phyloP scores from a whole-genome alignment of 2,329 filamentous ascomycete species.

The Falciphora oryzae region DNA sequence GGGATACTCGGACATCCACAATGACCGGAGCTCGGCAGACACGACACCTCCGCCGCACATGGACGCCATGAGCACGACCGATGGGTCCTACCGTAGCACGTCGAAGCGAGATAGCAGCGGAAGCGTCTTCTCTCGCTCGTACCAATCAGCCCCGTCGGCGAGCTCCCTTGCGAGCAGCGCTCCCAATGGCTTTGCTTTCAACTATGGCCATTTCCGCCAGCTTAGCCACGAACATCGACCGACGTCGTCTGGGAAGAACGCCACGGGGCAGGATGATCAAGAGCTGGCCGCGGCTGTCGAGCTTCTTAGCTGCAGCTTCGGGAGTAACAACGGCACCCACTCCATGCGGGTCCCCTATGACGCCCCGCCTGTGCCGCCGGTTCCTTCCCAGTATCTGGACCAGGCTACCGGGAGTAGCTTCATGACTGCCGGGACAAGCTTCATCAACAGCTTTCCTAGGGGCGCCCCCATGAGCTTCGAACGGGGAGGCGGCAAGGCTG shows the following conservation, averaged over 20 bases:
- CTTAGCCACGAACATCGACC: slow-evolving; percentile 72
- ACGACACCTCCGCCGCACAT: slow-evolving; percentile 83
- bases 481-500: slow-evolving; percentile 36
- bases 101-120: slow-evolving; percentile 55
- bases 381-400: slow-evolving; percentile 72
- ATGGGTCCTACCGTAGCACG: slow-evolving; percentile 40
- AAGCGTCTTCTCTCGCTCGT: slow-evolving; percentile 65
- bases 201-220: slow-evolving; percentile 56
- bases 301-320: slow-evolving; percentile 84
- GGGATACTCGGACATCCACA: slow-evolving; percentile 71
- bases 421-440: slow-evolving; percentile 49
- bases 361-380: slow-evolving; percentile 79
- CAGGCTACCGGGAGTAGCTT: slow-evolving; percentile 55
- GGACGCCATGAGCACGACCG: slow-evolving; percentile 55
- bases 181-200: slow-evolving; percentile 40
- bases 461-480: slow-evolving; percentile 61
- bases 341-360: slow-evolving; percentile 60
- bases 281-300: slow-evolving; percentile 88
- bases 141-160: slow-evolving; percentile 63
- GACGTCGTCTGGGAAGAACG: slow-evolving; percentile 70
- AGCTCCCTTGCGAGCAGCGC: slow-evolving; percentile 47
- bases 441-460: slow-evolving; percentile 58
- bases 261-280: slow-evolving; percentile 73
- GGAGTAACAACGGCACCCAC: slow-evolving; percentile 63
- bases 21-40: slow-evolving; percentile 77